phyloP scores from a whole-genome alignment of 2,329 filamentous ascomycete species.

The Calonectria pauciramosa region DNA sequence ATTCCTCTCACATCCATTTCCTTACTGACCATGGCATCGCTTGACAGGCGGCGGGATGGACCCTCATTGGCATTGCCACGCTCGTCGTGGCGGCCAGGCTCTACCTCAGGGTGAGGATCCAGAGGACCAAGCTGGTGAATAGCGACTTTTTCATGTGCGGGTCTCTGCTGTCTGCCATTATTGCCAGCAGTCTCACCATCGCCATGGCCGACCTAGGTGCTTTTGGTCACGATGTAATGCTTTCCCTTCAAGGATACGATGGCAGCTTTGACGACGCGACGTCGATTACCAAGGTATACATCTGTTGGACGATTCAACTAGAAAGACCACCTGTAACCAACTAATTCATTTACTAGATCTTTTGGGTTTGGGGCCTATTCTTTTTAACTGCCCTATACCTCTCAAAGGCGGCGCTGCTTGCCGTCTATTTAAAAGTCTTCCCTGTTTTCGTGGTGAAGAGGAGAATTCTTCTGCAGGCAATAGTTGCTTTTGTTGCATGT shows the following conservation, averaged over 20 bases:
- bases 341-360: neutral
- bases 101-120: conserved; percentile 5
- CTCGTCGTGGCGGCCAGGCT: neutral
- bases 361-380: neutral
- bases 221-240: neutral
- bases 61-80: neutral
- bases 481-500: neutral
- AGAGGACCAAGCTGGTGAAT: neutral
- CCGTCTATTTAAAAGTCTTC: neutral
- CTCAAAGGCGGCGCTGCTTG: neutral
- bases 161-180: neutral
- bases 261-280: neutral
- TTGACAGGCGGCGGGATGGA: neutral
- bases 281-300: neutral
- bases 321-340: neutral
- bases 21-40: neutral
- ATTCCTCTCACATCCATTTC: too few species aligned
- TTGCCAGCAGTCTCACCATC: neutral
- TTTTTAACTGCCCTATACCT: conserved; percentile 1
- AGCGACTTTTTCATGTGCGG: conserved; percentile 3
- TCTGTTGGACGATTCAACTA: too few species aligned
- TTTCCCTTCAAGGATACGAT: neutral
- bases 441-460: neutral
- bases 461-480: neutral
- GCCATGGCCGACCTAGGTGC: neutral